phyloP scores from a whole-genome alignment of 1,139 yeast species.

The Yamadazyma mexicana region DNA sequence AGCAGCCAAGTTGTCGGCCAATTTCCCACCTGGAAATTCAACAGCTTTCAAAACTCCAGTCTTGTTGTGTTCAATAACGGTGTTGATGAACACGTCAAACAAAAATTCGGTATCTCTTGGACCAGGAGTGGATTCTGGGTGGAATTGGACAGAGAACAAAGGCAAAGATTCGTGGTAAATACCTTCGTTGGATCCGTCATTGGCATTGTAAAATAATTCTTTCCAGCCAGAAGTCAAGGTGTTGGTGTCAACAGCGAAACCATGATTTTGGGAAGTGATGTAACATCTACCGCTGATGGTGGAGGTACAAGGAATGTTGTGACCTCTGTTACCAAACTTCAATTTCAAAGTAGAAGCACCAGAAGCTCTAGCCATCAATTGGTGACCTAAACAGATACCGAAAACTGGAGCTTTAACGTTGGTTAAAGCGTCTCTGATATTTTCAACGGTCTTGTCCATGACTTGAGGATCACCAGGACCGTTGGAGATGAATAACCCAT shows the following conservation, averaged over 20 bases:
- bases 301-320: constrained; percentile 96
- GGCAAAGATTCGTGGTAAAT: constrained; percentile 88
- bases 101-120: constrained; percentile 98
- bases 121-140: constrained; percentile 99
- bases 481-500: constrained; percentile 93
- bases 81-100: constrained; percentile 86
- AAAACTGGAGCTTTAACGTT: constrained; percentile 77
- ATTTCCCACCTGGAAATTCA: constrained; percentile 84
- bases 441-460: constrained; percentile 63
- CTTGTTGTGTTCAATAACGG: constrained; percentile 65
- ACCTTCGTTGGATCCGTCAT: constrained; percentile 98
- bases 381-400: constrained; percentile 99
- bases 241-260: constrained; percentile 88
- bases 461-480: constrained; percentile 99
- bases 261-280: constrained; percentile 98
- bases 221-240: constrained; percentile 84
- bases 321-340: constrained; percentile 99
- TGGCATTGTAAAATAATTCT: constrained; percentile 92
- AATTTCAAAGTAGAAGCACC: constrained; percentile 92
- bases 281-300: constrained; percentile 93
- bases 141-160: constrained; percentile 98
- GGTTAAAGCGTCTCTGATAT: constrained; percentile 55
- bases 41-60: constrained; percentile 67
- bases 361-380: constrained; percentile 90
- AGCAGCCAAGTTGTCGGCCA: constrained; percentile 70